Base-by-base conservation (phyloP, 176 grass and related monocot species). In the Zizania latifolia region DNA sequence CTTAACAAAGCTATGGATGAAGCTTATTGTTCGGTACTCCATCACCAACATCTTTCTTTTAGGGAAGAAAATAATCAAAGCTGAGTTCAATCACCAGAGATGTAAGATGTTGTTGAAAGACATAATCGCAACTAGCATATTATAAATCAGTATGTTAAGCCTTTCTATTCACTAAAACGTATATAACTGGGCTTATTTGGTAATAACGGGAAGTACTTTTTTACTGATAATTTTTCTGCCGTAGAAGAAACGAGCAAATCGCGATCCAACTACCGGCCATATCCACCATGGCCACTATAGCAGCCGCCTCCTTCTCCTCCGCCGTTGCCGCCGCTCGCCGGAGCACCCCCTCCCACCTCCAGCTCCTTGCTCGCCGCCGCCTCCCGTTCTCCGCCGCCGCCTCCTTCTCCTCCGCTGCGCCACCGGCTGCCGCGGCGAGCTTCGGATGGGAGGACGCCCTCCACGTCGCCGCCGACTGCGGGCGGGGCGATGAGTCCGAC, bases 391-490 rank as follows among this genome's bases (percentile, higher is more conserved):
- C 43, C 53, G 43, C 60, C 45, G 56, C 64, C 12, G 66, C 65
- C 37, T 50, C 39, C 19, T 76, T 28, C 63, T 26, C 21, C 36
- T 35, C 72, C 54, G 4, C 77, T 3, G 68, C 75, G 16, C 11
- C 73, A 7, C 73, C 68, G 2, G 55, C 54, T 1, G 11, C 90
- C 16, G 16, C 43, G 29, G 76, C 36, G 41, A 41, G 83, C 17
- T 93, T 93, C 50, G 24, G 77, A 29, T 97, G 90, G 94, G 62
- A 72, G 28, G 86, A 93, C 60, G 88, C 89, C 74, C 88, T 89
- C 55, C 80, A 67, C 3, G 67, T 91, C 46, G 70, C 72, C 32
- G 69, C 78, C 36, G 75, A 84, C 11, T 14, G 7, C 19, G 77
- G 62, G 10, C 62, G n/a, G 26, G 66, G 62, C 44, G 75, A 89